Evolutionary conservation across 2,329 filamentous ascomycete genomes (phyloP).

Genomic region (Tolypocladium endophyticum): DNA sequence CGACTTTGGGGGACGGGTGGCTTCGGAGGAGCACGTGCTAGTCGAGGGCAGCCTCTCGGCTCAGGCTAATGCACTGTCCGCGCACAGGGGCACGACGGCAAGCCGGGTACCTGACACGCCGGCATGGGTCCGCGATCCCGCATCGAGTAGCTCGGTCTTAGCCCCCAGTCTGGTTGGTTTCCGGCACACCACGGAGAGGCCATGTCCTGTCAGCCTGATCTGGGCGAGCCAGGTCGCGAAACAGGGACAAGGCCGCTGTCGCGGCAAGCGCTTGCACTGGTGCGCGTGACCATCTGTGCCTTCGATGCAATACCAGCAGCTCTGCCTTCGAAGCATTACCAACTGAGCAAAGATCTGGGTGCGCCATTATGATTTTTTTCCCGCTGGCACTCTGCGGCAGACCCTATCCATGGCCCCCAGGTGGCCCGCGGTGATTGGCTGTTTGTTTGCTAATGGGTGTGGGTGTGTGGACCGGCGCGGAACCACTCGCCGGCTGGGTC

Average conservation of each 20-base stretch:
- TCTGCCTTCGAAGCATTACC: neutral
- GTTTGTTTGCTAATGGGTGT: conserved; percentile 6
- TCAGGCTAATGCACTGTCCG: neutral
- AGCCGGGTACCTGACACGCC: neutral
- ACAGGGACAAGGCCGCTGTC: neutral
- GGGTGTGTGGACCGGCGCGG: neutral
- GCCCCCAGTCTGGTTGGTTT: neutral
- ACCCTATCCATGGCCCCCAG: conserved; percentile 5
- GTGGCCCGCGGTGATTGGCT: conserved; percentile 15
- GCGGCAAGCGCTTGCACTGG: neutral
- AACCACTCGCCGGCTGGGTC: neutral
- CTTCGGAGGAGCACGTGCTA: neutral
- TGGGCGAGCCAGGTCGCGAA: neutral
- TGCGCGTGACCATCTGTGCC: neutral
- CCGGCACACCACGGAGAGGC: neutral
- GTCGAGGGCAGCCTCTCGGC: neutral
- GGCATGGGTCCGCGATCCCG: neutral
- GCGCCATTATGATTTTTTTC: neutral
- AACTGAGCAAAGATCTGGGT: neutral
- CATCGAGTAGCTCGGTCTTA: neutral
- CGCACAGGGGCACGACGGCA: neutral
- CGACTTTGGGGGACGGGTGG: neutral
- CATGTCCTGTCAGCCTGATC: neutral
- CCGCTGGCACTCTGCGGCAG: neutral
- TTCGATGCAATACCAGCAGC: neutral